These are phyloP conservation scores for Pyricularia pennisetigena DNA, from an alignment of 2,329 filamentous ascomycete species.

Conservation along the genomic window DNA sequence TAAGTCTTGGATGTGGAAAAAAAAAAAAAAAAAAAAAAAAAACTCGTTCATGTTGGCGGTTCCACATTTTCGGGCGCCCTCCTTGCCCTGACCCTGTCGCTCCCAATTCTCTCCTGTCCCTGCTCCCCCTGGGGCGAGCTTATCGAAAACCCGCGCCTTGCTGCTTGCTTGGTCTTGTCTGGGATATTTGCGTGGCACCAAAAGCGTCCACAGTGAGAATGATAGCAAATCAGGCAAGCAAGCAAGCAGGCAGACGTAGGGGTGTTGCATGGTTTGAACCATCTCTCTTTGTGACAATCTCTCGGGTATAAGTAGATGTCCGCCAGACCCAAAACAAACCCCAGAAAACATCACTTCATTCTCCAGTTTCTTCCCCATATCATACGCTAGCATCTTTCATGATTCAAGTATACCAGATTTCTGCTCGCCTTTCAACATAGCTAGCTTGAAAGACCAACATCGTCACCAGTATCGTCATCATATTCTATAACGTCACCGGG, in stretches of 20 bases:
- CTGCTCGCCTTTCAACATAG: not conserved
- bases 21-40: too few relatives aligned
- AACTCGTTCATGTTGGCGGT: slow-evolving; percentile 4
- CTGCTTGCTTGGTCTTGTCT: not conserved
- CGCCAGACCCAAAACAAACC: not conserved
- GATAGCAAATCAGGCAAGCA: too few relatives aligned
- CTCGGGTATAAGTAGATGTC: not conserved
- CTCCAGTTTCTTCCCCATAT: slow-evolving; percentile 1
- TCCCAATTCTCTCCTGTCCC: not conserved
- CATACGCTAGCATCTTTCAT: not conserved
- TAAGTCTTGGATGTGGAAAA: not conserved
- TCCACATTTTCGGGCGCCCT: not conserved
- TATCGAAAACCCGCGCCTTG: not conserved
- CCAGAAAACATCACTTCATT: not conserved
- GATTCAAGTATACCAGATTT: not conserved
- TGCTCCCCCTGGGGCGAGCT: not conserved
- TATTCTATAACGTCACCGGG: not conserved
- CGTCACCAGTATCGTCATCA: not conserved
- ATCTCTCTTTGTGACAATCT: not conserved
- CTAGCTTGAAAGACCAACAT: not conserved
- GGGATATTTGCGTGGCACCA: not conserved
- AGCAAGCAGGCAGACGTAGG: not conserved
- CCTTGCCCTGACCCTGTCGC: not conserved
- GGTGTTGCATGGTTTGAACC: not conserved
- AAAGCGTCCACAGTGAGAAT: not conserved